Evolutionary conservation across 2,329 filamentous ascomycete species (phyloP).

Genomic region (Phialophora tarda): DNA sequence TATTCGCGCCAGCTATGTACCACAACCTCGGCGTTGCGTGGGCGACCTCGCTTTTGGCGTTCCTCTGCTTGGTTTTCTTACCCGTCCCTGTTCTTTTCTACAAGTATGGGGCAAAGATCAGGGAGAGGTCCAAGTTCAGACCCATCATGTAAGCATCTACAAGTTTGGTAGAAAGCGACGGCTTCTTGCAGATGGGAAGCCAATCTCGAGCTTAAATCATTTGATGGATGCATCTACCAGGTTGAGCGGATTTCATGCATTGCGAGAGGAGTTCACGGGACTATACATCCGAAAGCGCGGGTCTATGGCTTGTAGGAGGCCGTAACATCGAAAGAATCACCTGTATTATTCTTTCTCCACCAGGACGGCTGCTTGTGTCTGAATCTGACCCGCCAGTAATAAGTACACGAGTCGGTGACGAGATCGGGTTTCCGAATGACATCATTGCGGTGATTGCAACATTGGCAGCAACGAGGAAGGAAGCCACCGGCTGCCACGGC

Average conservation of each 20-base stretch:
- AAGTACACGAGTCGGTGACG: too few species aligned
- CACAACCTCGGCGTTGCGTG: conserved; percentile 47
- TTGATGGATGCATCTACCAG: neutral
- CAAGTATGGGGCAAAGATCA: conserved; percentile 53
- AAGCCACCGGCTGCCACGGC: too few species aligned
- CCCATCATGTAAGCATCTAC: conserved; percentile 20
- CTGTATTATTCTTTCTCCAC: neutral
- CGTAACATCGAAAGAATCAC: neutral
- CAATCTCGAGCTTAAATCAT: neutral
- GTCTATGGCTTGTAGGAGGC: neutral
- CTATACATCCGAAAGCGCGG: neutral
- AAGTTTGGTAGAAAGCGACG: neutral
- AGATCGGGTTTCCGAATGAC: too few species aligned
- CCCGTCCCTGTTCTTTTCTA: conserved; percentile 58
- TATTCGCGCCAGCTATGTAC: conserved; percentile 45
- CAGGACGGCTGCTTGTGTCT: too few species aligned
- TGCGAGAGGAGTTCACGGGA: neutral
- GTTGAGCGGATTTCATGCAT: neutral
- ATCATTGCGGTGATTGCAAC: too few species aligned
- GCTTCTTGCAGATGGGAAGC: neutral
- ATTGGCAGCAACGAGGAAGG: too few species aligned
- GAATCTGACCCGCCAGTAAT: too few species aligned
- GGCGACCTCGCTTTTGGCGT: conserved; percentile 49
- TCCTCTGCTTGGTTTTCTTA: conserved; percentile 49
- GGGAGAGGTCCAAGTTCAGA: conserved; percentile 51